phyloP scores from a whole-genome alignment of 768 basidiomycete genomes.

The Serendipita sp. region DNA sequence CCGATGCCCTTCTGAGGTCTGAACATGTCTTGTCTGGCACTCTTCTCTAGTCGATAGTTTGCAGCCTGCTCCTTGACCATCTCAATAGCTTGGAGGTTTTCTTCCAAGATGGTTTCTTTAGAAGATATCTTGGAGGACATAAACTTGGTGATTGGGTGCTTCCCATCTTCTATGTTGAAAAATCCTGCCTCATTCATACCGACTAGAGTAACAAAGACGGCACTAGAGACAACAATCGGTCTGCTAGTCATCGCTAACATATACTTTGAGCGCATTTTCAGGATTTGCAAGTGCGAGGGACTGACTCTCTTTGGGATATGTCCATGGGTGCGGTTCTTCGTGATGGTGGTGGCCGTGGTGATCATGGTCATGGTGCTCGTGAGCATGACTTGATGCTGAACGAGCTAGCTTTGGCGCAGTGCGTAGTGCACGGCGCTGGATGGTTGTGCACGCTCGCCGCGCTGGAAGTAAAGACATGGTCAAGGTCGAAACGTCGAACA shows the following conservation, averaged over 20 bases:
- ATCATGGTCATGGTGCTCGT: not conserved
- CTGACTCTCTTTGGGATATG: constrained; percentile 1
- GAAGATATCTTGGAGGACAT: not conserved
- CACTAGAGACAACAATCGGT: not conserved
- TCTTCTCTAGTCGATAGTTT: not conserved
- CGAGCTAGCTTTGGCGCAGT: not conserved
- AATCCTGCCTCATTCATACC: not conserved
- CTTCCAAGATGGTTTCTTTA: not conserved
- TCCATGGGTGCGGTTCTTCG: constrained; percentile 1
- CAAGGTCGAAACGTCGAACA: not conserved
- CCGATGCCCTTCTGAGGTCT: not conserved
- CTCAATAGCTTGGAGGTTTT: not conserved
- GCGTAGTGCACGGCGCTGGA: not conserved
- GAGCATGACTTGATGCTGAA: not conserved
- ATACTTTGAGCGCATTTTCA: not conserved
- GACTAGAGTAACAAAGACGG: not conserved
- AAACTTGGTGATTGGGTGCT: not conserved
- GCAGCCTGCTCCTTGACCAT: not conserved
- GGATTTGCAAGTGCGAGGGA: no score
- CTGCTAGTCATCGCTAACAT: not conserved
- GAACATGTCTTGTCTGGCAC: not conserved
- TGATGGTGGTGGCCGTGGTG: not conserved
- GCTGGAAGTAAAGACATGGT: not conserved
- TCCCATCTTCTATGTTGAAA: not conserved
- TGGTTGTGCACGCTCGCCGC: constrained; percentile 2